Evolutionary conservation across 306 rosid genomes (phyloP).

Genomic region (Sesbania bispinosa): DNA sequence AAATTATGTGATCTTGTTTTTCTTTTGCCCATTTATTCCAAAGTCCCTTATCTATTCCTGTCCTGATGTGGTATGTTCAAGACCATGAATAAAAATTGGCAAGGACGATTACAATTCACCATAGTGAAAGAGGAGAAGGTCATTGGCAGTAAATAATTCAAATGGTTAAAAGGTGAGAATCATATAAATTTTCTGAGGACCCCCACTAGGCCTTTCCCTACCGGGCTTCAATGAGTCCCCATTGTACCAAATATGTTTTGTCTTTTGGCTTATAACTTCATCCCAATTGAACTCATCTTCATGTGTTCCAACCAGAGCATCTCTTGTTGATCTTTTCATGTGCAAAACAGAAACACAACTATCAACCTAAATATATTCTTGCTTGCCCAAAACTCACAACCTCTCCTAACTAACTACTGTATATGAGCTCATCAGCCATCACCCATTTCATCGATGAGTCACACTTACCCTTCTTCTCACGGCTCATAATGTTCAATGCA

Average conservation of each 20-base stretch:
- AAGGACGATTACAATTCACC: too few relatives aligned
- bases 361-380: neutral
- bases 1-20: too few relatives aligned
- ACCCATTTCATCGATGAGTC: neutral
- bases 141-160: too few relatives aligned
- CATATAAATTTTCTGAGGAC: too few relatives aligned
- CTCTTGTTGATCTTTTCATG: neutral
- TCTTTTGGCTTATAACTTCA: conserved; percentile 1
- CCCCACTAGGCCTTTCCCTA: neutral
- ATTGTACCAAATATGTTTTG: conserved; percentile 24
- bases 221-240: conserved; percentile 17
- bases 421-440: conserved; percentile 10
- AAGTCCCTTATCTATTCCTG: too few relatives aligned
- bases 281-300: conserved; percentile 5
- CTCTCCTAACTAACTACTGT: neutral
- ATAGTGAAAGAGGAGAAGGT: too few relatives aligned
- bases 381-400: neutral
- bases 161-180: too few relatives aligned
- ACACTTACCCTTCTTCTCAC: neutral
- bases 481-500: neutral
- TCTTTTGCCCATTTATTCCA: too few relatives aligned
- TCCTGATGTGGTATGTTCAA: too few relatives aligned
- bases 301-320: neutral
- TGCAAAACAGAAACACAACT: neutral
- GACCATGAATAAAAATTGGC: too few relatives aligned